phyloP scores from a whole-genome alignment of 306 rosid genomes.

The Herpetospermum pedunculosum region DNA sequence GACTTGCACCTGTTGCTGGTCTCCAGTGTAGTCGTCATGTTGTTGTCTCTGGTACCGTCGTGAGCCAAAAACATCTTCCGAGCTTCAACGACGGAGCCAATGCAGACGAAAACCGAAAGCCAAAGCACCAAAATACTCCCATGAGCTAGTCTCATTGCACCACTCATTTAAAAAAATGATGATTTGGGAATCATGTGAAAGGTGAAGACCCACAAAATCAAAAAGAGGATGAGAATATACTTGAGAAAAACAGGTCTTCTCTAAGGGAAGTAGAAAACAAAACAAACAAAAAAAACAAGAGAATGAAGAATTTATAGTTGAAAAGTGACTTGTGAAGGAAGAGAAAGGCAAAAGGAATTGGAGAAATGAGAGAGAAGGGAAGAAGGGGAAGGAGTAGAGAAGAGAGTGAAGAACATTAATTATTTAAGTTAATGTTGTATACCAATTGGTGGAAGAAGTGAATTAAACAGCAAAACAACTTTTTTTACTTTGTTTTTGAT shows the following conservation, averaged over 20 bases:
- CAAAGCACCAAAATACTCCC: background rate
- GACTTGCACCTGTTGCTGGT: slow-evolving; percentile 20
- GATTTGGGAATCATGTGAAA: background rate
- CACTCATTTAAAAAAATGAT: background rate
- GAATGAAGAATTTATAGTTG: slow-evolving; percentile 12
- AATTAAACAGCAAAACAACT: slow-evolving; percentile 32
- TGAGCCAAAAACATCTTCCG: slow-evolving; percentile 21
- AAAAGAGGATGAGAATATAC: background rate
- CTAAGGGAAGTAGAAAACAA: background rate
- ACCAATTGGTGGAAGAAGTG: slow-evolving; percentile 47
- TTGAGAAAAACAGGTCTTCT: background rate
- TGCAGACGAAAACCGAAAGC: background rate
- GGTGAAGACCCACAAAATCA: background rate
- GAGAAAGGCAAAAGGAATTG: slow-evolving; percentile 43
- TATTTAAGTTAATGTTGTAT: no score
- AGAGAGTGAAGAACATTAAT: slow-evolving; percentile 29
- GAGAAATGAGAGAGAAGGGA: background rate
- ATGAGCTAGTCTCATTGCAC: slow-evolving; percentile 5
- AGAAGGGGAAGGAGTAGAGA: slow-evolving; percentile 13
- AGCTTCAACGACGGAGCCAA: slow-evolving; percentile 9
- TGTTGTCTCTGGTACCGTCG: slow-evolving; percentile 19
- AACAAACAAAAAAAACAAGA: background rate
- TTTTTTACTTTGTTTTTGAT: slow-evolving; percentile 29
- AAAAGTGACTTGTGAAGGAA: slow-evolving; percentile 16
- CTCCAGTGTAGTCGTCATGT: slow-evolving; percentile 12